Base-by-base conservation (phyloP, 2,329 filamentous ascomycete species). In the Tolypocladium sp. region DNA sequence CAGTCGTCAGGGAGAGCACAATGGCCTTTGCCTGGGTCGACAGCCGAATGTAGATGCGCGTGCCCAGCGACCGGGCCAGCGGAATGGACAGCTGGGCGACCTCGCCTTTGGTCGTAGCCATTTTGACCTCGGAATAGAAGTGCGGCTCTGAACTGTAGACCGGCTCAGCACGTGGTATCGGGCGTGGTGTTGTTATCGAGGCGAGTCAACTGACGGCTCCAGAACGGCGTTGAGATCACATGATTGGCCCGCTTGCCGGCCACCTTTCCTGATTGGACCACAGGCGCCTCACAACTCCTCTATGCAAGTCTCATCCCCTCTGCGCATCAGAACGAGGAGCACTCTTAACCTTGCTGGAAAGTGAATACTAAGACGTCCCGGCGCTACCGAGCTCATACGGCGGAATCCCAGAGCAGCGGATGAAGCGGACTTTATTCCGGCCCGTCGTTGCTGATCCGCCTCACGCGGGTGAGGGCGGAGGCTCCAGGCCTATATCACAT, bases 1-100 rank as follows among this genome's bases (percentile, higher is more conserved):
- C 77, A 0, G 85, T 87, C 1, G 84, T 84, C 53, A 88, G 73
- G 67, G 85, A 84, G n/a, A 88, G 70, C 58, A 85, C 71, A 58
- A 87, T 73, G 37, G 79, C 81, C 65, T 83, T 86, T 44, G 79
- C 74, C 61, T 81, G 81, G 58, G 82, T 77, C 20, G 82, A 84
- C 55, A 89, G 70, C 51, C 82, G 82, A 41, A 87, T 68, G 69
- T 86, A 82, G 61, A 89, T 80, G 63, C 79, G 81, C 9, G 85
- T 83, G 66, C 87, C 83, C 22, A 83, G 71, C 1, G 85, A 80
- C 61, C 77, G 79, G 13, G 86, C 85, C 27, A 89, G 75, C 7
- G 83, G 82, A 30, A 88, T 76, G 1, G 84, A 85, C 13, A 88
- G 71, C 65, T 59, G 41, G 27, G 40, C 15, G 2, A 57, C 27